phyloP scores from a whole-genome alignment of 108 stramenopile species.

The Nitzschia sp. region DNA sequence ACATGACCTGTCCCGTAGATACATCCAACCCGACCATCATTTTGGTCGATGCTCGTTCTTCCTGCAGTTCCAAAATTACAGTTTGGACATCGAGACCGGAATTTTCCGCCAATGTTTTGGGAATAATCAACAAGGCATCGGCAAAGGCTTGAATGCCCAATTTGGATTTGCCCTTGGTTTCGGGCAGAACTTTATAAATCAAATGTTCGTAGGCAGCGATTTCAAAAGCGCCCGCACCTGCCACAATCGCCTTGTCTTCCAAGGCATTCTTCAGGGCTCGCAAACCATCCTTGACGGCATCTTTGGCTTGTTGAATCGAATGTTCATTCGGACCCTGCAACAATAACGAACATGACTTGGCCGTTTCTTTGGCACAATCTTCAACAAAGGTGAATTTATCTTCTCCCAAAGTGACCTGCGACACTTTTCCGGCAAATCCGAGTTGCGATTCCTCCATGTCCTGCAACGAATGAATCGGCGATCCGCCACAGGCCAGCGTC shows the following conservation, averaged over 20 bases:
- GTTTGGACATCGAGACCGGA: constrained; percentile 97
- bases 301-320: constrained; percentile 97
- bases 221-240: constrained; percentile 98
- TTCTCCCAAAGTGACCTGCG: constrained; percentile 95
- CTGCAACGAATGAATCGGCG: constrained; percentile 91
- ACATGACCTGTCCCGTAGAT: constrained; percentile 90
- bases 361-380: constrained; percentile 80
- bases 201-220: constrained; percentile 85
- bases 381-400: constrained; percentile 99
- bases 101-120: constrained; percentile 98
- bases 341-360: constrained; percentile 93
- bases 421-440: constrained; percentile 94
- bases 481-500: constrained; percentile 97
- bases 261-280: constrained; percentile 96
- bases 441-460: constrained; percentile 90
- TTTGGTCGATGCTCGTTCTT: constrained; percentile 74
- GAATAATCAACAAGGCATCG: constrained; percentile 94
- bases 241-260: constrained; percentile 93
- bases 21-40: constrained; percentile 93
- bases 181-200: constrained; percentile 50
- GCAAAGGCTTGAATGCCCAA: constrained; percentile 97
- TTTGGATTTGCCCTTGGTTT: constrained; percentile 89
- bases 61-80: constrained; percentile 83
- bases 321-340: constrained; percentile 97
- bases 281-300: constrained; percentile 97